Conservation (phyloP, 2,329 filamentous ascomycete genomes). For the Talaromyces sp. region DNA sequence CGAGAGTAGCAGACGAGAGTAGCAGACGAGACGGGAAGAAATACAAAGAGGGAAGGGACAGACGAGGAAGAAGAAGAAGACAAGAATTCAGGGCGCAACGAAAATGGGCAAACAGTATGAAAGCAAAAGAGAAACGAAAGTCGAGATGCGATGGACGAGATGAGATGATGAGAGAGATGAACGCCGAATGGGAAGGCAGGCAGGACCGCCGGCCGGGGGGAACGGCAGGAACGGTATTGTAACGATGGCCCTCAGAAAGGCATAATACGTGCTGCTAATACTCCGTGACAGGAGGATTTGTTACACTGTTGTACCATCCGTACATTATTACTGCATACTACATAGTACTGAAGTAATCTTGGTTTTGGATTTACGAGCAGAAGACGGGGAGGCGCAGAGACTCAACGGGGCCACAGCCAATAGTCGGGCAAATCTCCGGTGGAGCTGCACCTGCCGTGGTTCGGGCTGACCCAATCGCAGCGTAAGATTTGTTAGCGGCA, state of each 20-base stretch:
- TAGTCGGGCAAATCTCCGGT: neutral
- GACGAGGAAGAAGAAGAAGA: conserved; percentile 20
- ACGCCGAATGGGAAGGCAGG: conserved; percentile 5
- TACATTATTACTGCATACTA: no score
- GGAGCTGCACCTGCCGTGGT: neutral
- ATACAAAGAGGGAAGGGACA: conserved; percentile 5
- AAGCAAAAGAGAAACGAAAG: neutral
- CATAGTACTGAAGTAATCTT: neutral
- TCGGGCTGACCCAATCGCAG: conserved; percentile 5
- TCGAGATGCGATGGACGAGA: neutral
- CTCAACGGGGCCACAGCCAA: neutral
- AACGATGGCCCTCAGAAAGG: neutral
- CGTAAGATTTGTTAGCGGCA: conserved; percentile 13
- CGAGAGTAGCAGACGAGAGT: neutral
- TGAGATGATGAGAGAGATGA: neutral
- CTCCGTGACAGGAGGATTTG: conserved; percentile 5
- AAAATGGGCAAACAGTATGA: no score
- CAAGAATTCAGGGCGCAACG: no score
- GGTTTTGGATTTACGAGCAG: conserved; percentile 12
- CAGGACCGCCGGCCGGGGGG: neutral
- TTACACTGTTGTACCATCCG: neutral
- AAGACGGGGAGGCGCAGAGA: conserved; percentile 14
- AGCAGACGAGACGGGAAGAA: neutral
- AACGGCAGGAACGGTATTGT: conserved; percentile 17
- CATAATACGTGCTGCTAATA: neutral